A percentile compares a stretch with the other conserved stretches of the same genome.
phyloP scores from a whole-genome alignment of 768 basidiomycete genomes.

The Suillus placidus region DNA sequence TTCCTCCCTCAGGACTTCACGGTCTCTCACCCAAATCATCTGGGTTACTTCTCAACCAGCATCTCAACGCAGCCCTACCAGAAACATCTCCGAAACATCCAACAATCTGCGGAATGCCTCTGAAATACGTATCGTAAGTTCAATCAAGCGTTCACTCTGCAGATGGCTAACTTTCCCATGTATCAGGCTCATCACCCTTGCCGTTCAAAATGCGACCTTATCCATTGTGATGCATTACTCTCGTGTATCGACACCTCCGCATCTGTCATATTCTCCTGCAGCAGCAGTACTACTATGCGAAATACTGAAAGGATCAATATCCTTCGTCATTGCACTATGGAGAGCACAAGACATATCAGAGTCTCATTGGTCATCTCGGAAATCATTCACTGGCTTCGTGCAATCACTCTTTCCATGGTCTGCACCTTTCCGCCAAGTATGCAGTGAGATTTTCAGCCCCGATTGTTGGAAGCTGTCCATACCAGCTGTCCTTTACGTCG shows the following conservation, averaged over 20 bases:
- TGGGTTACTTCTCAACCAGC: conserved; percentile 37
- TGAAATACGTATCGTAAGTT: conserved; percentile 83
- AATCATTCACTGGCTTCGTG: conserved; percentile 40
- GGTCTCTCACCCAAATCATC: conserved; percentile 45
- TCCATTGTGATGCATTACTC: conserved; percentile 99
- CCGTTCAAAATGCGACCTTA: conserved; percentile 92
- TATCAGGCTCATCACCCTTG: conserved; percentile 71
- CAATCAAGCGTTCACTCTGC: conserved; percentile 4
- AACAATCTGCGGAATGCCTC: conserved; percentile 67
- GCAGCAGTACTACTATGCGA: conserved; percentile 95
- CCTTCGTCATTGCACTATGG: conserved; percentile 80
- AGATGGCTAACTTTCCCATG: conserved; percentile 13
- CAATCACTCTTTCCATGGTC: conserved; percentile 48
- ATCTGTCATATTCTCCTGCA: conserved; percentile 88
- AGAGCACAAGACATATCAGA: conserved; percentile 49
- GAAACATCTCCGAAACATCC: conserved; percentile 40
- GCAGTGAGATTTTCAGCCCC: conserved; percentile 76
- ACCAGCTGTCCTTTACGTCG: conserved; percentile 90
- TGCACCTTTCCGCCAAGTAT: conserved; percentile 56
- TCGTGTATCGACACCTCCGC: conserved; percentile 79
- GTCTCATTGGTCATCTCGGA: conserved; percentile 43
- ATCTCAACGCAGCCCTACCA: conserved; percentile 35
- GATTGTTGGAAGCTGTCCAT: conserved; percentile 99
- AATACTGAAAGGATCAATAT: conserved; percentile 90
- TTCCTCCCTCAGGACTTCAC: conserved; percentile 49